Evolutionary conservation across 2,329 filamentous ascomycete genomes (phyloP).

Genomic region (Cladophialophora immunda): DNA sequence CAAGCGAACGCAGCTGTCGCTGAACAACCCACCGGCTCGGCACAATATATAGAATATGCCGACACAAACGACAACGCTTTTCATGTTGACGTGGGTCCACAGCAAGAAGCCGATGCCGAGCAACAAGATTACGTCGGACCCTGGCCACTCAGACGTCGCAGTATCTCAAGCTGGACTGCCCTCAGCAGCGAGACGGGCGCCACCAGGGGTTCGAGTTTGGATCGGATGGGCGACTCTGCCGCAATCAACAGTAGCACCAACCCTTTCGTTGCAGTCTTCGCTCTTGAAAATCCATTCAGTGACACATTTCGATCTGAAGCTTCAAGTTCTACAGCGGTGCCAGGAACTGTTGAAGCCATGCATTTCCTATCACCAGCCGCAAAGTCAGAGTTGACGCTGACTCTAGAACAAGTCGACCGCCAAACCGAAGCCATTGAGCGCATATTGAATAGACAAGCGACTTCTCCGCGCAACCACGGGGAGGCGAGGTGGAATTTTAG

Average conservation of each 20-base stretch:
- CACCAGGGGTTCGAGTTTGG: background rate
- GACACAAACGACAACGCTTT: background rate
- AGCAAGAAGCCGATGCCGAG: background rate
- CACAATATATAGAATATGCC: conserved; percentile 1
- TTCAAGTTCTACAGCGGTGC: conserved; percentile 2
- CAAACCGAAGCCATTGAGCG: conserved; percentile 1
- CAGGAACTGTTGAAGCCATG: background rate
- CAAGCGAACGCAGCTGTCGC: conserved; percentile 3
- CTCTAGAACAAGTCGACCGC: conserved; percentile 13
- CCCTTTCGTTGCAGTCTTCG: background rate
- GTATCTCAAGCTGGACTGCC: conserved; percentile 1
- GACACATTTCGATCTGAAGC: background rate
- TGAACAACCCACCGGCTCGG: background rate
- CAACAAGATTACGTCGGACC: conserved; percentile 8
- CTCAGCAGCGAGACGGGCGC: background rate
- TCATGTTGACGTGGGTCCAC: background rate
- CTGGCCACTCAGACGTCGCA: conserved; percentile 12
- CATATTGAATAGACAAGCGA: conserved; percentile 4
- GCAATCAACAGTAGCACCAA: background rate
- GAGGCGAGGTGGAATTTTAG: background rate
- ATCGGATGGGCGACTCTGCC: background rate
- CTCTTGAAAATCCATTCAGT: background rate
- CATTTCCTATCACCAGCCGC: background rate
- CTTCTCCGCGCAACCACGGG: background rate
- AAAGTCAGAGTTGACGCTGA: conserved; percentile 4